Base-by-base conservation (phyloP, 108 stramenopile species). In the Nitzschia sp. region DNA sequence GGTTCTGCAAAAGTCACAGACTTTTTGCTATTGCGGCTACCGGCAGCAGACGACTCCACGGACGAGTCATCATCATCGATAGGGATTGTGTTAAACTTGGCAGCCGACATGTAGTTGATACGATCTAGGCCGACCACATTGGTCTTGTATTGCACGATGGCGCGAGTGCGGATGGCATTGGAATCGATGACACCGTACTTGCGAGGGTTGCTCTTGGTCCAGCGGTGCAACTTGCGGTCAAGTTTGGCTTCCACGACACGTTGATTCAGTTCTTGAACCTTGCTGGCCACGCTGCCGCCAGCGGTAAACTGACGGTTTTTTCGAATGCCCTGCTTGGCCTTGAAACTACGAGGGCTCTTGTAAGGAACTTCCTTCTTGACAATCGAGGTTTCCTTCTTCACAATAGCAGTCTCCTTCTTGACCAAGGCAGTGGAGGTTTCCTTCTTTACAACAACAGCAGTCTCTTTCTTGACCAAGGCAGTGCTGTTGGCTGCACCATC, bases 121-220 rank as follows among this genome's bases (percentile, higher is more conserved):
- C 46, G 45, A 27, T 68, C 56, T 6, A 68, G 30, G 25, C 64
- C 60, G 8, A 66, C 74, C 21, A 53, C 42, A 35, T 29, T 66
- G 15, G 69, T 68, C 67, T 65, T 70, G 61, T 77, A 77, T n/a
- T 62, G 59, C 0, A 63, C 51, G n/a, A 77, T 47, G 5, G 54
- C 67, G 11, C 57, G 69, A 47, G 49, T 77, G 25, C 76, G 68
- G 3, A 77, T 64, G 3, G 61, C 57, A 48, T 68, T 77, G 24
- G 62, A 55, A 42, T 64, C 58, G 32, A 64, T 56, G n/a, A 64
- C 59, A 2, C 46, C 49, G 36, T 68, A 67, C 53, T 58, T 46
- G 18, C 74, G 68, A 38, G 74, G 74, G 30, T 75, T 75, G 45
- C 42, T 68, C 53, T 75, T 75, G 54, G 68, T 77, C 32, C 46